Conservation (phyloP, 1,139 yeast species). For the Debaryomycetaceae sp. region DNA sequence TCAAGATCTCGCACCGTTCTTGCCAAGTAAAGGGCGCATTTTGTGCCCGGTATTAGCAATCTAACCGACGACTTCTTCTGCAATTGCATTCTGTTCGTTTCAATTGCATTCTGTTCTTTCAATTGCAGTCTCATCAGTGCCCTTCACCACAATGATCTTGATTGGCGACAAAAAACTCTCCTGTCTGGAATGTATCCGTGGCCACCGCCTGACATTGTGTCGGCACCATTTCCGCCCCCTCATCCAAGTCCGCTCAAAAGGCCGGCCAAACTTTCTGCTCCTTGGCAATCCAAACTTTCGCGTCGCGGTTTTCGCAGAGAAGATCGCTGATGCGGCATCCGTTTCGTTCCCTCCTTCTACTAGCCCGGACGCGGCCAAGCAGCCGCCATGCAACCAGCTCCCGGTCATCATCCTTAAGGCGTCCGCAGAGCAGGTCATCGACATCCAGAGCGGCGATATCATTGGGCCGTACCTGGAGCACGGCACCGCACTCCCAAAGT, state of each 20-base stretch:
- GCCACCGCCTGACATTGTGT: conserved; percentile 85
- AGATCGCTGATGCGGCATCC: conserved; percentile 14
- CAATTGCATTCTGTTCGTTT: conserved; percentile 3
- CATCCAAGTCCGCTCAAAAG: conserved; percentile 79
- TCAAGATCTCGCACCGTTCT: too few species aligned
- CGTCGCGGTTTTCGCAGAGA: conserved; percentile 49
- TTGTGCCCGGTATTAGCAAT: too few species aligned
- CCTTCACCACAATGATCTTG: conserved; percentile 48
- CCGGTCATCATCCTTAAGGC: conserved; percentile 37
- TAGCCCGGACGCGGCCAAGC: background rate
- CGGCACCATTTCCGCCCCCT: conserved; percentile 71
- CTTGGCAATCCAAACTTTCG: conserved; percentile 39
- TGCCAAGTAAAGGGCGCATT: too few species aligned
- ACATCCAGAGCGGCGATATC: conserved; percentile 34
- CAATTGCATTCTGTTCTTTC: conserved; percentile 2
- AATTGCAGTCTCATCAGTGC: background rate
- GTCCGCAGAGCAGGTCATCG: conserved; percentile 40
- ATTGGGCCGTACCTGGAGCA: conserved; percentile 28
- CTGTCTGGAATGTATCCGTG: conserved; percentile 85
- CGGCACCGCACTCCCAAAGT: conserved; percentile 4
- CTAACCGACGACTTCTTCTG: too few species aligned
- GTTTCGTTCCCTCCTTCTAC: conserved; percentile 1
- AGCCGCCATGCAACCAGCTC: conserved; percentile 7
- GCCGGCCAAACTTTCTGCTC: conserved; percentile 56
- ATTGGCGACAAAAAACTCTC: conserved; percentile 81